Evolutionary conservation across 495 filamentous ascomycete genomes (phyloP).

Genomic region (Neurospora discreta): DNA sequence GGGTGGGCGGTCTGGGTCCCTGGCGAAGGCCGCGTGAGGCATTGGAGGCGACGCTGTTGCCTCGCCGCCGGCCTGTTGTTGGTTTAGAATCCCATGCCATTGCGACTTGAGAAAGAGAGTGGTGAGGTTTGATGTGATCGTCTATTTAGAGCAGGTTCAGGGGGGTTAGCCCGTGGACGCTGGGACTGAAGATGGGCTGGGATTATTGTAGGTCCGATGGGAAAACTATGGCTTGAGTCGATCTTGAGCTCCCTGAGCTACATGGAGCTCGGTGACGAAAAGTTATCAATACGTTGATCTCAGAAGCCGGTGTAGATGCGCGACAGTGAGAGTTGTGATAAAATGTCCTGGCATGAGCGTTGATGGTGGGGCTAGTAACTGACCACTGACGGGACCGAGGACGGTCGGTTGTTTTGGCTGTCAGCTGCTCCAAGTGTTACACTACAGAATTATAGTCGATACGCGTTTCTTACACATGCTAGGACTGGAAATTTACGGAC

Average conservation of each 20-base stretch:
- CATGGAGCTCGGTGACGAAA: background rate
- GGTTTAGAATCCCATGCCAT: constrained; percentile 23
- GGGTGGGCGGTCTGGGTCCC: constrained; percentile 16
- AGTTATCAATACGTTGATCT: background rate
- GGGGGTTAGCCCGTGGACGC: background rate
- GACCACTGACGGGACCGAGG: background rate
- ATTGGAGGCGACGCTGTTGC: constrained; percentile 19
- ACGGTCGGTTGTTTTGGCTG: background rate
- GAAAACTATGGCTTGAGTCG: background rate
- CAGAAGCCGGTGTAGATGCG: background rate
- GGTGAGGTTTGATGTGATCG: background rate
- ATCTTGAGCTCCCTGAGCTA: background rate
- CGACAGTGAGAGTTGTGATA: background rate
- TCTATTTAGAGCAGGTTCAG: background rate
- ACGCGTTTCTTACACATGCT: background rate
- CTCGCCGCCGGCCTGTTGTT: constrained; percentile 11
- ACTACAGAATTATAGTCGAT: background rate
- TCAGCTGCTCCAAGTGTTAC: background rate
- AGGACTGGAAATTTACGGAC: background rate
- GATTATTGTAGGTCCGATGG: background rate
- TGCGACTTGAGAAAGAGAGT: background rate
- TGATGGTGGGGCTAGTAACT: background rate
- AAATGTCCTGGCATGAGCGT: background rate
- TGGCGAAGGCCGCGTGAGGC: constrained; percentile 13
- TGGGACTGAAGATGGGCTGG: background rate